Evolutionary conservation across 1,284 basidiomycete species (phyloP).

Genomic region (Apiotrichum siamense): DNA sequence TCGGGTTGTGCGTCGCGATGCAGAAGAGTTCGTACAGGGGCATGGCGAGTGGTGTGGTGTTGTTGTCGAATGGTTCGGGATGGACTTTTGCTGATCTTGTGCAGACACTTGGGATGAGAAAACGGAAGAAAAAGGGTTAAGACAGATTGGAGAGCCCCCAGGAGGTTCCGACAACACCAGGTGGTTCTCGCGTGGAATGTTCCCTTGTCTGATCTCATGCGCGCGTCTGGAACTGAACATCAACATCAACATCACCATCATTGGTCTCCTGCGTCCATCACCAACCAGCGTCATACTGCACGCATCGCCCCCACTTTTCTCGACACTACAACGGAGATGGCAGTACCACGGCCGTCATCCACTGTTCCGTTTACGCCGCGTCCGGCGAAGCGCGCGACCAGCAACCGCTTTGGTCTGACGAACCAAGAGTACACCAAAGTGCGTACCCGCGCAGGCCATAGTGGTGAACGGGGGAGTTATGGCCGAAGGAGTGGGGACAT

Average conservation of each 20-base stretch:
- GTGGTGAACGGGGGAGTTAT: not conserved
- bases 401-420: conserved; percentile 21
- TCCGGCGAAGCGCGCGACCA: conserved; percentile 26
- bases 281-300: no score
- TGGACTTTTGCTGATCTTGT: not conserved
- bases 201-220: no score
- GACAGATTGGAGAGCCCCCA: no score
- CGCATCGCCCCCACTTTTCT: not conserved
- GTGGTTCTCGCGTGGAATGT: no score
- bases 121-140: no score
- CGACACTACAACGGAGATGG: not conserved
- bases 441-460: conserved; percentile 11
- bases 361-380: conserved; percentile 43
- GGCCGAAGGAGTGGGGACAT: no score
- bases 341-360: conserved; percentile 1
- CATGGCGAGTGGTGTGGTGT: conserved; percentile 24
- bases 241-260: no score
- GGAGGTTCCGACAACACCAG: no score
- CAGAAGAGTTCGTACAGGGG: conserved; percentile 49
- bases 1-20: conserved; percentile 45
- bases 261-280: no score
- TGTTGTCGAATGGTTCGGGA: not conserved
- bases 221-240: no score
- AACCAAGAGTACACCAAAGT: conserved; percentile 33
- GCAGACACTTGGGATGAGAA: no score